Percentiles rank a stretch among this genome's conserved stretches.
Evolutionary conservation across 2,329 filamentous ascomycete species (phyloP).

Genomic region (Nemania bipapillata): DNA sequence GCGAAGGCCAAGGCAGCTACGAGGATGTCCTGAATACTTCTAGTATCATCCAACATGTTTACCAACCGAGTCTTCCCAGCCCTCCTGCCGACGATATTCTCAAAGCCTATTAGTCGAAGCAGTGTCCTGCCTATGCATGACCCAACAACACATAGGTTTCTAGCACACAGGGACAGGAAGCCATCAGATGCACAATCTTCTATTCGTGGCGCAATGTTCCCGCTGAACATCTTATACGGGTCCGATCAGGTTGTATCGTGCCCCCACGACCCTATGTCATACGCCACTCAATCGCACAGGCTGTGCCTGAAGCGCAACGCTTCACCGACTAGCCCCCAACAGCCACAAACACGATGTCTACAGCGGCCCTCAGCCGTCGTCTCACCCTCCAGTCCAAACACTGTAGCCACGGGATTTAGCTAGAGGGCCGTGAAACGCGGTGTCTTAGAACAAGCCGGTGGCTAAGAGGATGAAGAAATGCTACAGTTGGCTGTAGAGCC

Average conservation of each 20-base stretch:
- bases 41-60: too few relatives aligned
- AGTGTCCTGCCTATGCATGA: too few relatives aligned
- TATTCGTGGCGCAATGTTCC: too few relatives aligned
- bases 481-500: too few relatives aligned
- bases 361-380: too few relatives aligned
- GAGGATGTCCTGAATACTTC: too few relatives aligned
- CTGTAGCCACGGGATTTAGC: neutral
- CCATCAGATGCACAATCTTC: too few relatives aligned
- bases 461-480: too few relatives aligned
- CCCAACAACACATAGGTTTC: too few relatives aligned
- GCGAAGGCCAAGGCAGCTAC: neutral
- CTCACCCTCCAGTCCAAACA: neutral
- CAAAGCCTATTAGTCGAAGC: too few relatives aligned
- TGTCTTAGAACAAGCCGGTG: neutral
- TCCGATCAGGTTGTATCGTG: neutral
- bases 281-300: neutral
- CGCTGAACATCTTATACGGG: too few relatives aligned
- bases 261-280: neutral
- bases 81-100: neutral
- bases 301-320: neutral
- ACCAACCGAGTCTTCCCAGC: neutral
- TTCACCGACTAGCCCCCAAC: neutral
- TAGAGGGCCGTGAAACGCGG: neutral
- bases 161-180: too few relatives aligned
- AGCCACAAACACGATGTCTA: neutral